Conservation (phyloP, 164 flowering plant genomes). For the Protea cynaroides region DNA sequence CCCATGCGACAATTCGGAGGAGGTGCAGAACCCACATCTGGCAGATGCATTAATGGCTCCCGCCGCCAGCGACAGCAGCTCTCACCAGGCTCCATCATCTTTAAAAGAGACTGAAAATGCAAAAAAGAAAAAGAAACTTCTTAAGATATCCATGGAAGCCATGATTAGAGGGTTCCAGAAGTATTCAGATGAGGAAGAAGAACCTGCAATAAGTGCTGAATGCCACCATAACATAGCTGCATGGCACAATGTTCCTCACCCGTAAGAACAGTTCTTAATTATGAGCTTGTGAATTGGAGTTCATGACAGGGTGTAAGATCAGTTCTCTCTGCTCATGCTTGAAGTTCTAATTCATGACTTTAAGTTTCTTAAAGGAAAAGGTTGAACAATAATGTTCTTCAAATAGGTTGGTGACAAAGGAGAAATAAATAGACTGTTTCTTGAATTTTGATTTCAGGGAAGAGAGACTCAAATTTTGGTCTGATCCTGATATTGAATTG, state of each 20-base stretch:
- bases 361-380: not conserved
- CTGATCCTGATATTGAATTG: slow-evolving; percentile 93
- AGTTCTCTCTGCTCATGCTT: not conserved
- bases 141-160: slow-evolving; percentile 84
- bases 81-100: slow-evolving; percentile 45
- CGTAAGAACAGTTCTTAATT: slow-evolving; percentile 46
- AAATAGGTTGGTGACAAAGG: not conserved
- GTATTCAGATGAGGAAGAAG: slow-evolving; percentile 45
- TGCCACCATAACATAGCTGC: slow-evolving; percentile 70
- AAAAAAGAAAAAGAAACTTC: slow-evolving; percentile 43
- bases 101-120: slow-evolving; percentile 14
- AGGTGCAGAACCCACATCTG: slow-evolving; percentile 23
- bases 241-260: slow-evolving; percentile 96
- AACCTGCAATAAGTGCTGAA: slow-evolving; percentile 25
- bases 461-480: slow-evolving; percentile 96
- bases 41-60: slow-evolving; percentile 67
- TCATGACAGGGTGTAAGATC: not conserved
- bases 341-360: not conserved
- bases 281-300: slow-evolving; percentile 1
- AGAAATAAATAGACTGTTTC: slow-evolving; percentile 10
- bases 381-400: not conserved
- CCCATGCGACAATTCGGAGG: slow-evolving; percentile 36
- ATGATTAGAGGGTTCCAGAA: slow-evolving; percentile 77
- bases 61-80: slow-evolving; percentile 63
- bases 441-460: slow-evolving; percentile 55